Conservation (phyloP, 2,329 filamentous ascomycete genomes). For the Cladophialophora carrionii region DNA sequence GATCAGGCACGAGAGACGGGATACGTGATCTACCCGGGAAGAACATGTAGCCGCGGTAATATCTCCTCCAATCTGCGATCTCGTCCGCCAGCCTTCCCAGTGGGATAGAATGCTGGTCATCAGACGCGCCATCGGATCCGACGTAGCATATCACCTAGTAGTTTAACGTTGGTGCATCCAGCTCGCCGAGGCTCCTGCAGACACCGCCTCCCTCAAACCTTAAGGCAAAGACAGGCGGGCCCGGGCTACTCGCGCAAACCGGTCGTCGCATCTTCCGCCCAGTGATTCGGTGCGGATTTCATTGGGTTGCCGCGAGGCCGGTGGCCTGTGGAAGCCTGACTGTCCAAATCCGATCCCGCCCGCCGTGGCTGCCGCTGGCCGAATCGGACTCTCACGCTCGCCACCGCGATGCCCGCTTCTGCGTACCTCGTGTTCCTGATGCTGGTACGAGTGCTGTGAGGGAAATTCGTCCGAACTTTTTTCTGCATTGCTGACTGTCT, state of each 20-base stretch:
- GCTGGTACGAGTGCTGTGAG: background rate
- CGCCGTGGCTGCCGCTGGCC: background rate
- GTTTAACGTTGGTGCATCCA: background rate
- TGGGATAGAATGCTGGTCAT: too few relatives aligned
- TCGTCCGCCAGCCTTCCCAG: background rate
- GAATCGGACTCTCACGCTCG: background rate
- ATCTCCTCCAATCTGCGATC: background rate
- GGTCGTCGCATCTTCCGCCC: background rate
- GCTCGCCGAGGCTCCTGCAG: background rate
- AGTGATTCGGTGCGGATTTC: background rate
- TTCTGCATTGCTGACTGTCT: background rate
- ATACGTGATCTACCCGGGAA: background rate
- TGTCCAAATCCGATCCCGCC: background rate
- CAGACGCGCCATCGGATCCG: slow-evolving; percentile 1
- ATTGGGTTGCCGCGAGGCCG: background rate
- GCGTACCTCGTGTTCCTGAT: background rate
- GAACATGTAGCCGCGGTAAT: background rate
- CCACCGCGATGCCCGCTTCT: background rate
- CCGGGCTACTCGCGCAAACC: background rate
- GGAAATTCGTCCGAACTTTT: background rate
- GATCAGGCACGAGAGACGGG: background rate
- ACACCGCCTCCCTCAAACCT: background rate
- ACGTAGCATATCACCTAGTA: background rate
- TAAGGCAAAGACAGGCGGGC: background rate
- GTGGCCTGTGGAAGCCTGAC: background rate